Evolutionary conservation across 495 filamentous ascomycete genomes (phyloP).

Genomic region (Aspergillus ellipticus): DNA sequence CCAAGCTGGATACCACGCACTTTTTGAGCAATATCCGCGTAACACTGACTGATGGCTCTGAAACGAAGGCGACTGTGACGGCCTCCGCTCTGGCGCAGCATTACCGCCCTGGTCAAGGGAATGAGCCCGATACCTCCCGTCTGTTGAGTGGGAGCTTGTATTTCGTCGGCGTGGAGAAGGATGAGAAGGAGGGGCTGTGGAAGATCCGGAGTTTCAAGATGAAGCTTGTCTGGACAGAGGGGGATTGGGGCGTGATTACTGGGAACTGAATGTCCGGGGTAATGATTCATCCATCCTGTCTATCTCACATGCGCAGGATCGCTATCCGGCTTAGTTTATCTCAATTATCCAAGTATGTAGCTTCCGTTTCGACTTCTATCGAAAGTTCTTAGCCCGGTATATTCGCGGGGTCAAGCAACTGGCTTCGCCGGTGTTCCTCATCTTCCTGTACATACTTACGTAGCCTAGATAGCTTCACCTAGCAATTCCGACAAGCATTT

Average conservation of each 20-base stretch:
- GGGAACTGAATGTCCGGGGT: too few relatives aligned
- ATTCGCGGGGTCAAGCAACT: too few relatives aligned
- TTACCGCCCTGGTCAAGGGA: conserved; percentile 19
- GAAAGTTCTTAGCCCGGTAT: too few relatives aligned
- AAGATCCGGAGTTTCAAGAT: conserved; percentile 23
- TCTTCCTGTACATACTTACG: too few relatives aligned
- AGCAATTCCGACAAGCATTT: too few relatives aligned
- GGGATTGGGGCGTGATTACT: conserved; percentile 15
- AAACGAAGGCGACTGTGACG: conserved; percentile 16
- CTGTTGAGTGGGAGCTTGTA: conserved; percentile 21
- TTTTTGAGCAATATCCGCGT: conserved; percentile 28
- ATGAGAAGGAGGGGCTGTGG: conserved; percentile 25
- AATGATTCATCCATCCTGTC: too few relatives aligned
- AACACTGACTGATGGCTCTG: conserved; percentile 18
- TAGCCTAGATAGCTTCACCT: too few relatives aligned
- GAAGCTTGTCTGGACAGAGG: conserved; percentile 24
- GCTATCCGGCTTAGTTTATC: too few relatives aligned
- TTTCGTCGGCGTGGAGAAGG: conserved; percentile 22
- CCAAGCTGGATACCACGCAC: conserved; percentile 32
- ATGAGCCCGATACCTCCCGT: conserved; percentile 6
- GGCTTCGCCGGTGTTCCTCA: too few relatives aligned
- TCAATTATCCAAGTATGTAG: too few relatives aligned
- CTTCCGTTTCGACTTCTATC: too few relatives aligned
- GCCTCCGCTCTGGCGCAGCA: conserved; percentile 27
- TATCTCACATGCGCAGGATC: too few relatives aligned